These are phyloP conservation scores for Magnusiomyces ingens DNA, from an alignment of 1,139 yeast species.

Conservation along the genomic window DNA sequence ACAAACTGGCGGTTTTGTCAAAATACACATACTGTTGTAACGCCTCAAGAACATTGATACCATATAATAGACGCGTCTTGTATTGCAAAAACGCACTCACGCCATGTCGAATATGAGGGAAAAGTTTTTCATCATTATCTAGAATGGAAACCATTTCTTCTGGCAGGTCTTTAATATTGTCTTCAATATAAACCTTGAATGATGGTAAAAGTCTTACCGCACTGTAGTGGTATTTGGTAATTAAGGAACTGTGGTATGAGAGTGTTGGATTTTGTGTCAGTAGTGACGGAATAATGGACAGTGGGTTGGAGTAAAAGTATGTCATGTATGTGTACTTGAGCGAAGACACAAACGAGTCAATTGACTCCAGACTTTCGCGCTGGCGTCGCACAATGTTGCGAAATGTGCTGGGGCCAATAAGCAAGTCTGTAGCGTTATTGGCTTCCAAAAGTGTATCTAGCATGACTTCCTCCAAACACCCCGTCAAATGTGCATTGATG, in stretches of 20 bases:
- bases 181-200: neutral
- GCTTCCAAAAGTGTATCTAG: conserved; percentile 18
- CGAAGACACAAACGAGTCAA: conserved; percentile 47
- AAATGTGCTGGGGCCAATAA: conserved; percentile 27
- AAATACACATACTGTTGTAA: neutral
- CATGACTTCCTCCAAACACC: conserved; percentile 20
- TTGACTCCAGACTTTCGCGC: conserved; percentile 30
- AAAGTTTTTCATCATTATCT: conserved; percentile 5
- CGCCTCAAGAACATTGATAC: conserved; percentile 6
- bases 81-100: conserved; percentile 6
- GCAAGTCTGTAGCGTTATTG: conserved; percentile 8
- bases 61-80: conserved; percentile 11
- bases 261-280: neutral
- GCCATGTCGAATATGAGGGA: conserved; percentile 4
- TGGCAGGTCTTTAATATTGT: neutral
- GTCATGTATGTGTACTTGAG: conserved; percentile 62
- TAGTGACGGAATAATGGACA: conserved; percentile 44
- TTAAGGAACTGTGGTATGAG: neutral
- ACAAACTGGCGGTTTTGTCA: neutral
- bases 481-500: conserved; percentile 20
- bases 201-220: conserved; percentile 4
- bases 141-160: neutral
- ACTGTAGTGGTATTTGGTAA: neutral
- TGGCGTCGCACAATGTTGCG: conserved; percentile 24
- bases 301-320: conserved; percentile 64